A percentile compares a stretch with the other conserved stretches of the same genome.
Evolutionary conservation across 2,329 filamentous ascomycete genomes (phyloP).

Genomic region (Ophiognomonia clavigignenti-juglandacearum): DNA sequence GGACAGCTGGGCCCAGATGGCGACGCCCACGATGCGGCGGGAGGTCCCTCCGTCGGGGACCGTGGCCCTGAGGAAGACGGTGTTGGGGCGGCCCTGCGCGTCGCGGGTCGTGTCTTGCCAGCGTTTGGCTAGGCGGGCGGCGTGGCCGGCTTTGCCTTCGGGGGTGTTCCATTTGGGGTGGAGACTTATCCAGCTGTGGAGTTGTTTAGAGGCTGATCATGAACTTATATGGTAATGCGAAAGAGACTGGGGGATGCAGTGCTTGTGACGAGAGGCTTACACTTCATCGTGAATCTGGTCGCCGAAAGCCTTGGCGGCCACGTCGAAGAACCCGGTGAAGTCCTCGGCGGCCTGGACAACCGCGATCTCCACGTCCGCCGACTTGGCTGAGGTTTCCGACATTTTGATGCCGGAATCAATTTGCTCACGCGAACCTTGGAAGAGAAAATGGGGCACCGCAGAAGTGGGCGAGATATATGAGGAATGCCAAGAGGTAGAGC

Average conservation of each 20-base stretch:
- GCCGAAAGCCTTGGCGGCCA: neutral
- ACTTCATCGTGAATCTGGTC: neutral
- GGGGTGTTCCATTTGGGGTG: constrained; percentile 52
- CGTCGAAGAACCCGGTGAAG: neutral
- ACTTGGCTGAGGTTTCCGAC: neutral
- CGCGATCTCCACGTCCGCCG: neutral
- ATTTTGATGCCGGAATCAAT: neutral
- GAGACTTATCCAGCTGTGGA: constrained; percentile 37
- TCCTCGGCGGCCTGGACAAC: neutral
- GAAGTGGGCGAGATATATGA: too few relatives aligned
- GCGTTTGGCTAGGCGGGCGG: constrained; percentile 33
- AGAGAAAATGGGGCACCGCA: too few relatives aligned
- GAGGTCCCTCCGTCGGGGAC: constrained; percentile 28
- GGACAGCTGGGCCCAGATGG: constrained; percentile 51
- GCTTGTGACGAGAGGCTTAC: neutral
- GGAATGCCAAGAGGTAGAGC: too few relatives aligned
- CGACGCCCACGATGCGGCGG: constrained; percentile 41
- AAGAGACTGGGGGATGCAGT: neutral
- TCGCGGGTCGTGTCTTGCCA: constrained; percentile 37
- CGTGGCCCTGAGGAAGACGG: constrained; percentile 50
- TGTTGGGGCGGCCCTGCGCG: constrained; percentile 40
- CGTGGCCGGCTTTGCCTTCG: constrained; percentile 33
- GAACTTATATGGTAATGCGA: neutral
- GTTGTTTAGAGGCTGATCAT: neutral
- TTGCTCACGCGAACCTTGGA: neutral